Evolutionary conservation across 2,329 filamentous ascomycete species (phyloP).

Genomic region (Pseudogymnoascus destructans): DNA sequence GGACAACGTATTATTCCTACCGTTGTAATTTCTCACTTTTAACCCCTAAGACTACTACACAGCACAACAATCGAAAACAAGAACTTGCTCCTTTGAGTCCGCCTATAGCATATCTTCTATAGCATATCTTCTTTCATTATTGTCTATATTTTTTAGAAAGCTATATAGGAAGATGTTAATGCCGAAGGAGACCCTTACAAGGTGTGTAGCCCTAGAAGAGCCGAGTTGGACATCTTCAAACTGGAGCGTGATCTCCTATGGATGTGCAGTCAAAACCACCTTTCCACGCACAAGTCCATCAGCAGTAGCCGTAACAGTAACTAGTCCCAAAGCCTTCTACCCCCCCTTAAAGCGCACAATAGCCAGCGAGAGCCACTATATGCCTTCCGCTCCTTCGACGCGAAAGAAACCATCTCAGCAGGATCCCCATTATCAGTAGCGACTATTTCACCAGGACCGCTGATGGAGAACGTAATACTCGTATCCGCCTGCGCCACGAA

Average conservation of each 20-base stretch:
- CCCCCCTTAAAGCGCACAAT: conserved; percentile 26
- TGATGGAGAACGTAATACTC: conserved; percentile 32
- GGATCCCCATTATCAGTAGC: conserved; percentile 40
- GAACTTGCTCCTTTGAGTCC: not conserved
- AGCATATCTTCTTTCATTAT: not conserved
- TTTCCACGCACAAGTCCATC: conserved; percentile 16
- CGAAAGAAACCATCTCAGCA: conserved; percentile 32
- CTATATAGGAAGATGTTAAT: not conserved
- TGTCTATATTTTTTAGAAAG: not conserved
- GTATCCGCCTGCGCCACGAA: conserved; percentile 32
- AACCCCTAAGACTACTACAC: not conserved
- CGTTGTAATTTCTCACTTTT: not conserved
- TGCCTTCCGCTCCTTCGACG: conserved; percentile 29
- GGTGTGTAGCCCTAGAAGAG: not conserved
- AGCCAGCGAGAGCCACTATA: conserved; percentile 30
- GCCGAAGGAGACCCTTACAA: not conserved
- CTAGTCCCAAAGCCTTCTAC: conserved; percentile 18
- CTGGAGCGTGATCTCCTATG: not conserved
- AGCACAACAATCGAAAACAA: not conserved
- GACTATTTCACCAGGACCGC: conserved; percentile 33
- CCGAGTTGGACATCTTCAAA: not conserved
- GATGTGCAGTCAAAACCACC: conserved; percentile 8
- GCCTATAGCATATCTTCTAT: no score
- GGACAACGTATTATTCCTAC: not conserved
- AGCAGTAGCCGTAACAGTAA: conserved; percentile 18